A percentile compares a stretch with the other conserved stretches of the same genome.
These are phyloP conservation scores for Aspergillus brasiliensis DNA, from an alignment of 2,329 filamentous ascomycete genomes.

Conservation along the genomic window DNA sequence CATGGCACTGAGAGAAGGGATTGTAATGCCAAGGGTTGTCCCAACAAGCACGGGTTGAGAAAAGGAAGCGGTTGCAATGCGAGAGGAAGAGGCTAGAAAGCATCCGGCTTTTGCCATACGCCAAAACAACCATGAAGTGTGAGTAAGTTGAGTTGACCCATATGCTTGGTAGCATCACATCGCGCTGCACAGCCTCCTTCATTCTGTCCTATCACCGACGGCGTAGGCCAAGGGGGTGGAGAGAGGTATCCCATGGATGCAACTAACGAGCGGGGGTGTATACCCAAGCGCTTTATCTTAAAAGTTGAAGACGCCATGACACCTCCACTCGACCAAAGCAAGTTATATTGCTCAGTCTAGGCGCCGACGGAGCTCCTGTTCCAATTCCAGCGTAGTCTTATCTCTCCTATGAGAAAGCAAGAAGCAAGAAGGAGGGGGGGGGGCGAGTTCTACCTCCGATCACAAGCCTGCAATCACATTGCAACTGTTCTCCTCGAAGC, in stretches of 20 bases:
- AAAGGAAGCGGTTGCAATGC: neutral
- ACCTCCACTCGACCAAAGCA: neutral
- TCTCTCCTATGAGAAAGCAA: neutral
- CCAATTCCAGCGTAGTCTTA: neutral
- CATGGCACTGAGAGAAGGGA: neutral
- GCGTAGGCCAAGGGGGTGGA: neutral
- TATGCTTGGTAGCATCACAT: neutral
- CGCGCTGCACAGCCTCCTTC: neutral
- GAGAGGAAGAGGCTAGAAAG: neutral
- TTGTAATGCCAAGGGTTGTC: neutral
- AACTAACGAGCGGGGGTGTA: neutral
- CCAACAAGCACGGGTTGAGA: neutral
- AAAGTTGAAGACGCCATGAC: neutral
- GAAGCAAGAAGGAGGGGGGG: neutral
- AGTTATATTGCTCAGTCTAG: neutral
- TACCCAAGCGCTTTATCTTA: neutral
- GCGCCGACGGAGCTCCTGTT: constrained; percentile 1
- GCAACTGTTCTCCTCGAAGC: neutral
- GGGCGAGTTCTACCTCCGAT: neutral
- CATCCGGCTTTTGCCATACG: neutral
- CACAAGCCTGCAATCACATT: neutral
- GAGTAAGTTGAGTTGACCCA: neutral
- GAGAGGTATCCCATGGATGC: neutral
- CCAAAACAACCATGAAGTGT: neutral
- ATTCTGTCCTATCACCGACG: neutral